Conservation (phyloP, 1,284 basidiomycete genomes). For the Crepidotus sp. region DNA sequence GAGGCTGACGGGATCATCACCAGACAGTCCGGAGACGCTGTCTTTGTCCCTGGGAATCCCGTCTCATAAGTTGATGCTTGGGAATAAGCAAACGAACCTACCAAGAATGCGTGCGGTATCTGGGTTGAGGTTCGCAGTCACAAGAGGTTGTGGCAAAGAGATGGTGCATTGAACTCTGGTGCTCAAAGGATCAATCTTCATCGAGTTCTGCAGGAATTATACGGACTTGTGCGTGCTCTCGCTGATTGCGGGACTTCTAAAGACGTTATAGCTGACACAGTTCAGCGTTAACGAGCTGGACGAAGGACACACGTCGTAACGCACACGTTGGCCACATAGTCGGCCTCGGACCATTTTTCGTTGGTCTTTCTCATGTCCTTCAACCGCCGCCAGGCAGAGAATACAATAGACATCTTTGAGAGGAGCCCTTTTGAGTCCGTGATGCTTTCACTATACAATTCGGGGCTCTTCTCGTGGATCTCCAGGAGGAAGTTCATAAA, state of each 20-base stretch:
- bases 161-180: constrained; percentile 39
- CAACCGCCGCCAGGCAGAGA: constrained; percentile 37
- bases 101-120: constrained; percentile 33
- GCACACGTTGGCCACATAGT: constrained; percentile 47
- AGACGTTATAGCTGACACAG: constrained; percentile 35
- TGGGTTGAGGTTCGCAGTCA: constrained; percentile 21
- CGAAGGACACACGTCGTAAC: constrained; percentile 16
- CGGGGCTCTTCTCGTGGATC: constrained; percentile 29
- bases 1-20: constrained; percentile 35
- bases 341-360: constrained; percentile 45
- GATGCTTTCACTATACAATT: constrained; percentile 31
- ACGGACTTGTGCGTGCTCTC: constrained; percentile 35
- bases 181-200: neutral
- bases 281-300: neutral
- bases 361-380: constrained; percentile 34
- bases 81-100: constrained; percentile 26
- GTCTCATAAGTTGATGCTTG: neutral
- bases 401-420: constrained; percentile 32
- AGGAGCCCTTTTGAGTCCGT: constrained; percentile 24
- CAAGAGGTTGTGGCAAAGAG: constrained; percentile 40
- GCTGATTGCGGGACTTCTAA: constrained; percentile 37
- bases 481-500: constrained; percentile 33
- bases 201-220: neutral
- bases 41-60: constrained; percentile 5
- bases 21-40: constrained; percentile 34